Conservation (phyloP, 2,329 filamentous ascomycete species). For the Fusarium cicatricum region DNA sequence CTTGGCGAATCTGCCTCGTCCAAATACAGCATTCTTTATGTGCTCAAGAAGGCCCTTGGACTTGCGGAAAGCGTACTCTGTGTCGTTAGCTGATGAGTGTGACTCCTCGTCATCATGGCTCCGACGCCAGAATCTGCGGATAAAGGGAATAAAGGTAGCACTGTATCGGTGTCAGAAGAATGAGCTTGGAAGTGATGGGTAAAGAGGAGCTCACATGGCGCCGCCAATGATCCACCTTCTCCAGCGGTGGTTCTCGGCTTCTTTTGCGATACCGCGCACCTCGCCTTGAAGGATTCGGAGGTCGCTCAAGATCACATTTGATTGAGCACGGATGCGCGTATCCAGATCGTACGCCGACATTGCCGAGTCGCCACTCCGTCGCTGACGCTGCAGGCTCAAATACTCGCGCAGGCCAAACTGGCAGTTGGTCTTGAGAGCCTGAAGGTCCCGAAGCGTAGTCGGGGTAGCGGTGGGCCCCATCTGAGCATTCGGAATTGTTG, state of each 20-base stretch:
- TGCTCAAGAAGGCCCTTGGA: slow-evolving; percentile 60
- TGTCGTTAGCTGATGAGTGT: slow-evolving; percentile 56
- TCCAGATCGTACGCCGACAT: slow-evolving; percentile 51
- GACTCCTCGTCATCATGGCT: slow-evolving; percentile 50
- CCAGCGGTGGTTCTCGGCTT: slow-evolving; percentile 60
- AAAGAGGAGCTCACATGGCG: slow-evolving; percentile 53
- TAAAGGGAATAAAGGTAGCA: slow-evolving; percentile 60
- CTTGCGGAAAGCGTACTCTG: slow-evolving; percentile 64
- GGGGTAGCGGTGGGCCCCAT: slow-evolving; percentile 33
- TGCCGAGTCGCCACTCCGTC: slow-evolving; percentile 40
- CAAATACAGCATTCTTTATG: slow-evolving; percentile 56
- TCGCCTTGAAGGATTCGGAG: slow-evolving; percentile 55
- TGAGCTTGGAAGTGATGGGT: neutral
- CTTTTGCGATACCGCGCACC: slow-evolving; percentile 53
- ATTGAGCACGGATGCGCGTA: slow-evolving; percentile 53
- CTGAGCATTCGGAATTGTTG: slow-evolving; percentile 20
- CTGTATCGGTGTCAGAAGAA: slow-evolving; percentile 43
- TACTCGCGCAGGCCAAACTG: slow-evolving; percentile 50
- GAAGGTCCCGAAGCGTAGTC: slow-evolving; percentile 41
- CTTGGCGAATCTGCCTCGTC: slow-evolving; percentile 56
- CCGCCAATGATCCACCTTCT: slow-evolving; percentile 62
- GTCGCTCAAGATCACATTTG: slow-evolving; percentile 53
- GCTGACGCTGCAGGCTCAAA: slow-evolving; percentile 45
- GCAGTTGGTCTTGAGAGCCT: slow-evolving; percentile 46
- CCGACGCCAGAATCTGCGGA: slow-evolving; percentile 61